A percentile compares a stretch with the other conserved stretches of the same genome.
phyloP scores from a whole-genome alignment of 2,329 filamentous ascomycete species.

The Huntiella savannae region DNA sequence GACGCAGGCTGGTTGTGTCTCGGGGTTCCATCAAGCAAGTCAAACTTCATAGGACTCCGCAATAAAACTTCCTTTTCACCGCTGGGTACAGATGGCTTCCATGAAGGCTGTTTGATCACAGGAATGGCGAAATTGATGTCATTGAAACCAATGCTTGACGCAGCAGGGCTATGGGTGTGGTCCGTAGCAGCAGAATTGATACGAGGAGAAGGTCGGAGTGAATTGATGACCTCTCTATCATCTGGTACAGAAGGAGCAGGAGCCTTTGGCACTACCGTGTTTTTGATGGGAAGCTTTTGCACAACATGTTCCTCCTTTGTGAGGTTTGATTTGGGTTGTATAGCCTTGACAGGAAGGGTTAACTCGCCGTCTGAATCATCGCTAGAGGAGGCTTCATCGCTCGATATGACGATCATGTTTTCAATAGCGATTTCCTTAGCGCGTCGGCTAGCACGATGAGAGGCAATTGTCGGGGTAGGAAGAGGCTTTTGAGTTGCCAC shows the following conservation, averaged over 20 bases:
- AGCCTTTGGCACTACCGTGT: neutral
- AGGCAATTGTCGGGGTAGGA: no score
- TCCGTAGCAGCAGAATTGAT: neutral
- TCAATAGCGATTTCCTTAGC: neutral
- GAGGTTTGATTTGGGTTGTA: neutral
- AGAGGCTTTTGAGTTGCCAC: no score
- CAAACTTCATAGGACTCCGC: no score
- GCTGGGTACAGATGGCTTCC: no score
- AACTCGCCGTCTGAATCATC: slow-evolving; percentile 2
- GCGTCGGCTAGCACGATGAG: neutral
- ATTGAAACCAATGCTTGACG: no score
- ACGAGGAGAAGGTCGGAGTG: neutral
- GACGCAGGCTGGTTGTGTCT: no score
- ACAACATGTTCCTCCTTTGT: neutral
- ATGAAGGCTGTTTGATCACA: no score
- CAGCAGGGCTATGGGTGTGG: no score
- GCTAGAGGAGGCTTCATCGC: neutral
- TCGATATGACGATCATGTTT: slow-evolving; percentile 2
- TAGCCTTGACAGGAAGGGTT: neutral
- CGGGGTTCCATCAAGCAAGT: no score
- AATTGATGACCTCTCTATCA: neutral
- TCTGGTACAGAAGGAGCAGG: neutral
- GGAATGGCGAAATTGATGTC: no score
- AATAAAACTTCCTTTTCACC: no score
- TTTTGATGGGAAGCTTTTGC: neutral